phyloP scores from a whole-genome alignment of 164 flowering plant genomes.

The Cinnamomum micranthum region DNA sequence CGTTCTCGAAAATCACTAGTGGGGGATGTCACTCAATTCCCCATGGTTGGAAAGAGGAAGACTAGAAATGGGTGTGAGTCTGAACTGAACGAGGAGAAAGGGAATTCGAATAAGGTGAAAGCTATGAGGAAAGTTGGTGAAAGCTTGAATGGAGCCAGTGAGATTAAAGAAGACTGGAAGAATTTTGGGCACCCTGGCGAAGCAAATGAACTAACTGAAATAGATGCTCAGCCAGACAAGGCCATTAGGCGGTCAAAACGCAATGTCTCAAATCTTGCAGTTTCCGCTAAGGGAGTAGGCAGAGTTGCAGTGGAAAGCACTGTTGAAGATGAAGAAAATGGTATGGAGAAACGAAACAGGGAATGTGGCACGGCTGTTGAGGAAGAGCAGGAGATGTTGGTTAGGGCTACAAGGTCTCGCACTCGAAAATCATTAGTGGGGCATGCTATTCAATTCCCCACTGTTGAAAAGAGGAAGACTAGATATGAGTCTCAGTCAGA shows the following conservation, averaged over 20 bases:
- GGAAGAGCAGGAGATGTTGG: neutral
- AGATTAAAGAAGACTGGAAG: neutral
- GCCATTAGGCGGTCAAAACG: neutral
- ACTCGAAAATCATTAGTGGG: conserved; percentile 9
- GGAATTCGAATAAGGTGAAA: neutral
- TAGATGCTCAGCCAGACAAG: neutral
- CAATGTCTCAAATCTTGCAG: neutral
- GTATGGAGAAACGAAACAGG: neutral
- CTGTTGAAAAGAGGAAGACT: neutral
- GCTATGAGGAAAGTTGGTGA: neutral
- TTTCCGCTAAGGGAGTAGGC: neutral
- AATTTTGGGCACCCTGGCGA: neutral
- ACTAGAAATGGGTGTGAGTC: neutral
- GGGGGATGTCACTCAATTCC: neutral
- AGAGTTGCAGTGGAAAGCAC: conserved; percentile 9
- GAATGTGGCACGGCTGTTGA: neutral
- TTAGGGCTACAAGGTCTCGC: conserved; percentile 8
- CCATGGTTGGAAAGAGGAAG: neutral
- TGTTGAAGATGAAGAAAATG: conserved; percentile 1
- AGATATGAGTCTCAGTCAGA: neutral
- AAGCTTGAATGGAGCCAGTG: neutral
- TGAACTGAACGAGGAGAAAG: neutral
- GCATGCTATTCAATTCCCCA: neutral
- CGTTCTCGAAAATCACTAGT: conserved; percentile 9
- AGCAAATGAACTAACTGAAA: neutral